These are phyloP conservation scores for Polytrichum formosum DNA, from an alignment of 225 moss, liverwort and hornwort species.

Conservation along the genomic window DNA sequence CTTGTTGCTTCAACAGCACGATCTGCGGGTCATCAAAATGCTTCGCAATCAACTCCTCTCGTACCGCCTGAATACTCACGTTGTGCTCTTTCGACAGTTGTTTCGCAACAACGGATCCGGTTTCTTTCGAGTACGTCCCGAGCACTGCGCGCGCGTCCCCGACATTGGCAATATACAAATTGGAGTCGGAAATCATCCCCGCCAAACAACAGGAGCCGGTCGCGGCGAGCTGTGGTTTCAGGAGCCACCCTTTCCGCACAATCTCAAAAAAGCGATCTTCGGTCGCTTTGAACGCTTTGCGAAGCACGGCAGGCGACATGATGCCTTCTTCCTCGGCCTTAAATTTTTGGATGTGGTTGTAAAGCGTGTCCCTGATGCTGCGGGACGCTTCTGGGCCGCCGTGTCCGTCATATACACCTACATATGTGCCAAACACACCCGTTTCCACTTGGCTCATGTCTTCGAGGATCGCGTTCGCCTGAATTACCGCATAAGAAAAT, in stretches of 20 bases:
- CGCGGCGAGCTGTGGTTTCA: slow-evolving; percentile 85
- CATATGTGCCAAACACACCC: slow-evolving; percentile 80
- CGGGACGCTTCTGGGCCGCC: slow-evolving; percentile 95
- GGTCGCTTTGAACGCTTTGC: slow-evolving; percentile 70
- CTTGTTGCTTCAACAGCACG: slow-evolving; percentile 90
- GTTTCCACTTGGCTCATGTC: slow-evolving; percentile 90
- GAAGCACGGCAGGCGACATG: slow-evolving; percentile 70
- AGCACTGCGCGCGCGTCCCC: slow-evolving; percentile 95
- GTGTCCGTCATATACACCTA: slow-evolving; percentile 95
- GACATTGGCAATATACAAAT: slow-evolving; percentile 77
- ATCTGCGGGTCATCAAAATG: slow-evolving; percentile 93
- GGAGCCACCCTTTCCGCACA: slow-evolving; percentile 70
- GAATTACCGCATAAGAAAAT: slow-evolving; percentile 85
- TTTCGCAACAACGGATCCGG: slow-evolving; percentile 48
- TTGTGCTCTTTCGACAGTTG: slow-evolving; percentile 92
- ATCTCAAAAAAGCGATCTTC: slow-evolving; percentile 65
- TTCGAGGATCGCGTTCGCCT: slow-evolving; percentile 88
- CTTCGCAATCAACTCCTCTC: slow-evolving; percentile 71
- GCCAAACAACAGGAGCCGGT: slow-evolving; percentile 87
- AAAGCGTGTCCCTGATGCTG: slow-evolving; percentile 76
- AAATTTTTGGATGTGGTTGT: slow-evolving; percentile 38
- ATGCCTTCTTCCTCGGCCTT: slow-evolving; percentile 52
- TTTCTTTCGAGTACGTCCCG: slow-evolving; percentile 60
- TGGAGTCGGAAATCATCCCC: slow-evolving; percentile 70
- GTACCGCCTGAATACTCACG: slow-evolving; percentile 80